phyloP scores from a whole-genome alignment of 768 basidiomycete genomes.

The Lactarius indigo region DNA sequence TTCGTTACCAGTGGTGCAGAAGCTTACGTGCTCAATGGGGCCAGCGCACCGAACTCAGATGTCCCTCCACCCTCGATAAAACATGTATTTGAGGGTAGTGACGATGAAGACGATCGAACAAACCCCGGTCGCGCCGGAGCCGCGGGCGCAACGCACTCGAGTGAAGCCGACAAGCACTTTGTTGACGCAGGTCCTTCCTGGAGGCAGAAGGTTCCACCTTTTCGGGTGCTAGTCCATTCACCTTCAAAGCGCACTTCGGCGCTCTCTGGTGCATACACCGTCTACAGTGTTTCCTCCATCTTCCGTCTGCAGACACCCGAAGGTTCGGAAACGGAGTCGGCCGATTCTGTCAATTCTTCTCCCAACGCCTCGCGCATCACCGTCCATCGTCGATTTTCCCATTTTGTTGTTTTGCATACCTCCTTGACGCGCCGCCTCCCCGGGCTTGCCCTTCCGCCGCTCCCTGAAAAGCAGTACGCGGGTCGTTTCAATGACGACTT shows the following conservation, averaged over 20 bases:
- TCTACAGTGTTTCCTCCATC: constrained; percentile 74
- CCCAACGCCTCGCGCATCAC: constrained; percentile 55
- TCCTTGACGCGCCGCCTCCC: constrained; percentile 66
- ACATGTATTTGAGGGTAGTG: constrained; percentile 28
- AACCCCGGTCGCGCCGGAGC: constrained; percentile 31
- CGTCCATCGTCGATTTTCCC: constrained; percentile 79
- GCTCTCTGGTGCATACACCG: constrained; percentile 66
- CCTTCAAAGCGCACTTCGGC: constrained; percentile 70
- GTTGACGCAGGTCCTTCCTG: constrained; percentile 69
- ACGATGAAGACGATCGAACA: constrained; percentile 40
- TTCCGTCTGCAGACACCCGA: constrained; percentile 42
- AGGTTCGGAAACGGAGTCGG: constrained; percentile 25
- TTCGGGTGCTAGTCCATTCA: constrained; percentile 73
- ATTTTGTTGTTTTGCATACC: constrained; percentile 76
- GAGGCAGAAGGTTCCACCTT: constrained; percentile 69
- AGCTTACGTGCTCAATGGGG: constrained; percentile 74
- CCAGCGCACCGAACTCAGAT: constrained; percentile 31
- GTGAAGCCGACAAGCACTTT: constrained; percentile 65
- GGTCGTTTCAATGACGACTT: constrained; percentile 79
- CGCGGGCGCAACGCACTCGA: constrained; percentile 15
- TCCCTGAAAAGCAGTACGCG: constrained; percentile 83
- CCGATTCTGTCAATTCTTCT: constrained; percentile 28
- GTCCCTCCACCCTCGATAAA: constrained; percentile 25
- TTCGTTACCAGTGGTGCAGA: constrained; percentile 87
- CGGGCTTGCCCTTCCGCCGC: constrained; percentile 72